Percentiles rank a stretch among this genome's conserved stretches.
These are phyloP conservation scores for Posidonia australis DNA, from an alignment of 106 monocot genomes.

Conservation along the genomic window DNA sequence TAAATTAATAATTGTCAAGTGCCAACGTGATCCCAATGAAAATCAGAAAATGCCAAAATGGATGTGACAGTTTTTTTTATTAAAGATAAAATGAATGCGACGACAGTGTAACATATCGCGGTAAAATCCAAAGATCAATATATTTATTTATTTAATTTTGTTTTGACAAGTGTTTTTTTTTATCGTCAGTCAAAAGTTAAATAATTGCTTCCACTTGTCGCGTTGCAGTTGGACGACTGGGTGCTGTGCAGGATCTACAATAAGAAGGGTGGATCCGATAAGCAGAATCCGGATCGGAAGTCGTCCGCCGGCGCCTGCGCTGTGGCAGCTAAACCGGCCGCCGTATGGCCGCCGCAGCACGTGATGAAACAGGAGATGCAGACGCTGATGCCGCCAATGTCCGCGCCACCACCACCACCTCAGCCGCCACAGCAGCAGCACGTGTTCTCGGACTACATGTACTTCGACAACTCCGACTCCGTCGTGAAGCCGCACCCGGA, in stretches of 20 bases:
- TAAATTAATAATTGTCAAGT: no score
- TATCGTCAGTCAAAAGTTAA: not conserved
- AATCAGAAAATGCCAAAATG: no score
- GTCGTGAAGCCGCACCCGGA: constrained; percentile 46
- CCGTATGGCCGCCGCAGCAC: not conserved
- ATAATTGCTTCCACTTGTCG: not conserved
- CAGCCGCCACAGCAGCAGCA: not conserved
- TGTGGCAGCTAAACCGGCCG: not conserved
- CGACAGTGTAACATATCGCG: no score
- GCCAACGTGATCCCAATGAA: no score
- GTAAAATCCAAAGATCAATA: no score
- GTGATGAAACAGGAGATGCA: constrained; percentile 24
- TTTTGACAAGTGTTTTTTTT: no score
- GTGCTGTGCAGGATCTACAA: constrained; percentile 86
- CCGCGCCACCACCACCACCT: no score
- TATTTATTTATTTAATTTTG: no score
- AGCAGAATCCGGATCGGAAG: constrained; percentile 17
- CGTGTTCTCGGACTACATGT: constrained; percentile 16
- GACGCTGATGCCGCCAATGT: not conserved
- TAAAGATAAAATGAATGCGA: no score
- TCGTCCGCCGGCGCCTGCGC: constrained; percentile 4
- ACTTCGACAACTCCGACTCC: constrained; percentile 36
- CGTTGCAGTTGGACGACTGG: constrained; percentile 82
- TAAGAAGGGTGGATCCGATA: constrained; percentile 50
- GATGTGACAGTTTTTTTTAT: no score